phyloP scores from a whole-genome alignment of 2,329 filamentous ascomycete genomes.

The Aspergillus hiratsukae region DNA sequence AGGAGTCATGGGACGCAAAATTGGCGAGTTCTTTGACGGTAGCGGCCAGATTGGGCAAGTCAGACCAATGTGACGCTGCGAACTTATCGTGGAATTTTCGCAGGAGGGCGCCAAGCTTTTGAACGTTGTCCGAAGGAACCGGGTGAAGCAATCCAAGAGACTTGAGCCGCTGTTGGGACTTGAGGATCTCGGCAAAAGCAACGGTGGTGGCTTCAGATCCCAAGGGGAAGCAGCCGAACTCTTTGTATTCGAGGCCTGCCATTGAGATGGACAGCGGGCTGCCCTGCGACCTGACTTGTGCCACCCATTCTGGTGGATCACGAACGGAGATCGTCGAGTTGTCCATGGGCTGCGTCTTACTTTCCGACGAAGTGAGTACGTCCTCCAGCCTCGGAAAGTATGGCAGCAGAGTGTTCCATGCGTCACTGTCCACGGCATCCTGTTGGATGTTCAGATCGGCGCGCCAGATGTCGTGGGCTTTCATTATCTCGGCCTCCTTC shows the following conservation, averaged over 20 bases:
- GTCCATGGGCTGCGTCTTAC: constrained; percentile 2
- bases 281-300: constrained; percentile 27
- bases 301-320: constrained; percentile 31
- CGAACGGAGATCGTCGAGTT: constrained; percentile 13
- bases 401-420: constrained; percentile 24
- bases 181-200: constrained; percentile 43
- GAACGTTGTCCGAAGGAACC: constrained; percentile 30
- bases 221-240: constrained; percentile 46
- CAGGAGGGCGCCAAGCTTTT: constrained; percentile 30
- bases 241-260: constrained; percentile 33
- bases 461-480: constrained; percentile 41
- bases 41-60: constrained; percentile 18
- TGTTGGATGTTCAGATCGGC: constrained; percentile 24
- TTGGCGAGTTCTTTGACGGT: constrained; percentile 29
- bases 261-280: constrained; percentile 38
- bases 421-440: constrained; percentile 11
- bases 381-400: constrained; percentile 25
- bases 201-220: constrained; percentile 39
- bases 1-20: constrained; percentile 21
- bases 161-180: constrained; percentile 42
- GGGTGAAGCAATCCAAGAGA: constrained; percentile 40
- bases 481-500: constrained; percentile 44
- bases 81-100: constrained; percentile 27
- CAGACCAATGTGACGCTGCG: constrained; percentile 15
- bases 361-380: constrained; percentile 24